Conservation (phyloP, 1,139 yeast species). For the Spencermartinsiella ligniputridi region DNA sequence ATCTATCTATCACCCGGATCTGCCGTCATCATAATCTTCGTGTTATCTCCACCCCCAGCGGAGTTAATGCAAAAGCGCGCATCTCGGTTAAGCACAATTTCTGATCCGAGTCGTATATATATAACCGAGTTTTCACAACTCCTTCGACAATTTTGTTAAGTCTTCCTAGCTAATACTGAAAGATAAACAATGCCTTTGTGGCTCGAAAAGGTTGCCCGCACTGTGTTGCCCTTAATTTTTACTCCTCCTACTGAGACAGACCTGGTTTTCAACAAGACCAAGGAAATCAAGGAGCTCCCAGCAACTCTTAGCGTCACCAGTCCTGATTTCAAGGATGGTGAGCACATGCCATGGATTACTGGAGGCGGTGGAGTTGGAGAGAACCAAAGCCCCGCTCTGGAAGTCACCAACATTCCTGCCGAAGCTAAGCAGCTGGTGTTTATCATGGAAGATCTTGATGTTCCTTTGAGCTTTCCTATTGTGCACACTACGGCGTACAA, state of each 20-base stretch:
- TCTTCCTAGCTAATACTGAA: no score
- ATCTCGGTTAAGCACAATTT: no score
- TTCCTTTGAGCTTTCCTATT: conserved; percentile 20
- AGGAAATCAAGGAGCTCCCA: conserved; percentile 7
- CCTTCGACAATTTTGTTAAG: no score
- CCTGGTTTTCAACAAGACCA: neutral
- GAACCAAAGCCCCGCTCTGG: conserved; percentile 17
- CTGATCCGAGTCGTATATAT: no score
- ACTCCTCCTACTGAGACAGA: neutral
- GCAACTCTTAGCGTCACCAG: conserved; percentile 16
- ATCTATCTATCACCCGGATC: no score
- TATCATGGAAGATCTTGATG: conserved; percentile 20
- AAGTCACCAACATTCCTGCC: conserved; percentile 15
- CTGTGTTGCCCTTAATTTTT: neutral
- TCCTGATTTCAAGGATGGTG: conserved; percentile 16
- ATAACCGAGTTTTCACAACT: no score
- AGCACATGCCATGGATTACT: conserved; percentile 18
- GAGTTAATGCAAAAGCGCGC: no score
- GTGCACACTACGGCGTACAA: conserved; percentile 17
- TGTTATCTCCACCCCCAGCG: no score
- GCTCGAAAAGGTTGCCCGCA: neutral
- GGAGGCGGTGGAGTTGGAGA: conserved; percentile 20
- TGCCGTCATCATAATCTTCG: no score
- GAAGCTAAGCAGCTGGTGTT: conserved; percentile 15
- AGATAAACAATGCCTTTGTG: neutral